Base-by-base conservation (phyloP, 179 eudicot species). In the Heliamphora ciliata region DNA sequence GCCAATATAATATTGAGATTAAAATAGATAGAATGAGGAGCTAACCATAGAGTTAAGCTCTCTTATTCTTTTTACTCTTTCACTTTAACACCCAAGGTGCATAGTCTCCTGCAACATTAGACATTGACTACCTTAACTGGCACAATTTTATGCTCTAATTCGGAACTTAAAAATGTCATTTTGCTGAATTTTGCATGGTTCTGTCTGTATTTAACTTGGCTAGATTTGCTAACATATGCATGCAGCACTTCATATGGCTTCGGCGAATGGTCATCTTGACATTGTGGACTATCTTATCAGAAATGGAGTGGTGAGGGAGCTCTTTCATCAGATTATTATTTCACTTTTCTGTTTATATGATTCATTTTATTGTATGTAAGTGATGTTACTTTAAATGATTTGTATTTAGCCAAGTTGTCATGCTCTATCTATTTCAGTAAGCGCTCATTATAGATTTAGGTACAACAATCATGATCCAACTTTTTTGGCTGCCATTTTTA, bases 161-260 rank as follows among this genome's bases (percentile, higher is more conserved):
- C 56, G 55, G 55, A 75, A 24, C 40, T 61, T 14, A 65, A 11
- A 11, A 31, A 21, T 52, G 17, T 48, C 4, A 64, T 52, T 55
- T 47, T 81, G 17, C 7, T 68, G 73, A 44, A 51, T 68, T 47
- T 78, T 75, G 21, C 51, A 51, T 40, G 17, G 67, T 68, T 61
- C n/a, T 6, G 17, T 74, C 55, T 21, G 40, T 59, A 74, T 59
- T 76, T 72, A 31, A 74, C 80, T 58, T n/a, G 0, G 11, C 72
- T 77, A 4, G 18, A 71, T 83, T 67, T 64, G 68, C 52, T 14
- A 40, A 24, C 85, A 47, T 50, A 74, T 82, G 31, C 67, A 76
- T 83, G 86, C 92, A 95, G 98, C 98, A 88, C 94, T 95, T 82
- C 98, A 95, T 89, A 95, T 95, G 98, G 98, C 97, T 65, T 90